phyloP scores from a whole-genome alignment of 768 basidiomycete species.

The Amanita fuliginea region DNA sequence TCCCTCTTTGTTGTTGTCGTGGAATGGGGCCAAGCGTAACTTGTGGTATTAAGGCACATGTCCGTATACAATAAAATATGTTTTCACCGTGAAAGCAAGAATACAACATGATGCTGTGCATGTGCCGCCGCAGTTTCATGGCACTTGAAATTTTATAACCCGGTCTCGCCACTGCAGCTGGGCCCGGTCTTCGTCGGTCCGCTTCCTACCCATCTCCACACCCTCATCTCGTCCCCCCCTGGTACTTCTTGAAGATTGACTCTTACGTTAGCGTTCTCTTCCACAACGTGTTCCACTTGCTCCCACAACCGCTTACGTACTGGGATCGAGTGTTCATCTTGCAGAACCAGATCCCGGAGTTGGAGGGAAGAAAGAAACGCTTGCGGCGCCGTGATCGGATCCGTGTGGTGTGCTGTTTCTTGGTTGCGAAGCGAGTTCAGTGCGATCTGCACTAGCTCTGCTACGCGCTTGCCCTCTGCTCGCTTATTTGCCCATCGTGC shows the following conservation, averaged over 20 bases:
- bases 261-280: slow-evolving; percentile 85
- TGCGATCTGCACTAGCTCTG: slow-evolving; percentile 67
- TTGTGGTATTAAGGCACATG: slow-evolving; percentile 6
- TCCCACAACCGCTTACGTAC: slow-evolving; percentile 65
- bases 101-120: not conserved
- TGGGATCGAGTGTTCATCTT: slow-evolving; percentile 67
- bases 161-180: too few species aligned
- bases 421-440: slow-evolving; percentile 75
- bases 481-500: slow-evolving; percentile 37
- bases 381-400: slow-evolving; percentile 63
- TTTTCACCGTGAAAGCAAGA: not conserved
- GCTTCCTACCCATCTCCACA: slow-evolving; percentile 85
- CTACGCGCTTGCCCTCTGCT: slow-evolving; percentile 54
- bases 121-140: not conserved
- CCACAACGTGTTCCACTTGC: slow-evolving; percentile 75
- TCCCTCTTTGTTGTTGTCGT: not conserved
- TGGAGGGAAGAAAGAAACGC: slow-evolving; percentile 80
- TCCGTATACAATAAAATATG: not conserved
- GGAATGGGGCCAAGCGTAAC: slow-evolving; percentile 1
- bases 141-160: too few species aligned
- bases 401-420: slow-evolving; percentile 72
- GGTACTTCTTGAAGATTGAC: slow-evolving; percentile 74
- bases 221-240: slow-evolving; percentile 80
- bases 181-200: slow-evolving; percentile 8
- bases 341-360: slow-evolving; percentile 77